Evolutionary conservation across 2,329 filamentous ascomycete species (phyloP).

Genomic region (Fusarium abutilonis): DNA sequence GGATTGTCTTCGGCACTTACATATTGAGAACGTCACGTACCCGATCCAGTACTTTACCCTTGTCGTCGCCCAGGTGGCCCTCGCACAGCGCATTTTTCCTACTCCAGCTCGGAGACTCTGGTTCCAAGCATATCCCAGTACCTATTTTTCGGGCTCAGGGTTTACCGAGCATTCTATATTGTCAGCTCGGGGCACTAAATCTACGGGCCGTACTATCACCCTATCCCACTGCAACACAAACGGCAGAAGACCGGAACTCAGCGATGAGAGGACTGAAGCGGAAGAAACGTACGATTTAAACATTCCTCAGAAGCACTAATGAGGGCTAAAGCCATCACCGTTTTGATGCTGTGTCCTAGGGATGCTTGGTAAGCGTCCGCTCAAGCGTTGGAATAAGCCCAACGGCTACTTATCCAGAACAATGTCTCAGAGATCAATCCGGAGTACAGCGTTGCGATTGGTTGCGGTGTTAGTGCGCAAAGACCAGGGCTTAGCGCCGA

Average conservation of each 20-base stretch:
- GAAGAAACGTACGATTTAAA: conserved; percentile 36
- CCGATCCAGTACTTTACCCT: conserved; percentile 16
- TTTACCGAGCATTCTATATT: conserved; percentile 3
- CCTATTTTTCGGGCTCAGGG: conserved; percentile 9
- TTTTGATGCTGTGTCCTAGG: conserved; percentile 22
- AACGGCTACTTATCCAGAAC: conserved; percentile 40
- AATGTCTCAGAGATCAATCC: conserved; percentile 31
- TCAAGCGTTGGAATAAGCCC: conserved; percentile 27
- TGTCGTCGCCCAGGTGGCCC: conserved; percentile 8
- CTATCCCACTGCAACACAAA: conserved; percentile 8
- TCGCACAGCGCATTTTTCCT: not conserved
- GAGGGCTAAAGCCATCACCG: conserved; percentile 12
- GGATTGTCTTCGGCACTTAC: conserved; percentile 26
- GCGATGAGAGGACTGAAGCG: not conserved
- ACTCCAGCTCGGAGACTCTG: not conserved
- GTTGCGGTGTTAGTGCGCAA: conserved; percentile 13
- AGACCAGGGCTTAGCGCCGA: conserved; percentile 30
- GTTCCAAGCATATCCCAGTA: conserved; percentile 10
- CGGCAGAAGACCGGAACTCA: conserved; percentile 7
- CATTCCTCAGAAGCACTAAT: conserved; percentile 15
- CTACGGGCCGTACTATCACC: conserved; percentile 18
- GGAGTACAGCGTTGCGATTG: conserved; percentile 30
- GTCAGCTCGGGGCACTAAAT: conserved; percentile 22
- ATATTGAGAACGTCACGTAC: conserved; percentile 28
- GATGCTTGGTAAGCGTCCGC: conserved; percentile 26